Base-by-base conservation (phyloP, 345 rosid species). In the Corchorus capsularis region DNA sequence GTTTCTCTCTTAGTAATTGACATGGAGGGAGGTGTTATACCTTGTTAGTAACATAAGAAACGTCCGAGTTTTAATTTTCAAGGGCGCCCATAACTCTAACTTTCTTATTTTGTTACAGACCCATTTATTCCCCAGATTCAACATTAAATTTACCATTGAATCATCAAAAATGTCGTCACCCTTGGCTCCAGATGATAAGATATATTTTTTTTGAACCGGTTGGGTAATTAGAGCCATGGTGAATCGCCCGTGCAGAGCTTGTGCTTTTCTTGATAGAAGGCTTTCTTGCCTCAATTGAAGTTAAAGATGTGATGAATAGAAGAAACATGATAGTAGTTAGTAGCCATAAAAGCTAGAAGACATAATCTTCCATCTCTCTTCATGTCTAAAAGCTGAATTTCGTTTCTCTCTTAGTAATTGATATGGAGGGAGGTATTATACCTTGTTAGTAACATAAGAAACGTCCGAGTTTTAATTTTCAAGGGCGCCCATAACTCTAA, bases 141-240 rank as follows among this genome's bases (percentile, higher is more conserved):
- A n/a, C 65, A 20, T 7, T 54, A 45, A 9, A 4, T 49, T 32
- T 73, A 82, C 91, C 92, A 79, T 54, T 0, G 92, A 86, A 84
- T 91, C 92, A 80, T 91, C 92, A 27, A 89, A 75, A 69, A 80
- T 77, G 27, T 90, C 92, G 52, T 89, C 82, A 2, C 89, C 91
- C 57, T 79, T 80, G 22, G 92, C 92, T 74, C 90, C 92, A 59
- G 83, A 90, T 0, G 91, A 86, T 63, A 90, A 61, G 61, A 90
- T 74, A 69, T 83, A 67, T 27, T 1, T 27, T 60, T 53, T 8
- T 59, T 13, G 88, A 59, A 22, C 46, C 37, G 0, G 75, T 32
- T 2, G 82, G 78, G 55, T 71, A 47, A 53, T 39, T 39, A 39
- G 76, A 52, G 27, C 27, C 27, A 22, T 87, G 87, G 52, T 70